Conservation (phyloP, 2,329 filamentous ascomycete genomes). For the Trichoderma sp. region DNA sequence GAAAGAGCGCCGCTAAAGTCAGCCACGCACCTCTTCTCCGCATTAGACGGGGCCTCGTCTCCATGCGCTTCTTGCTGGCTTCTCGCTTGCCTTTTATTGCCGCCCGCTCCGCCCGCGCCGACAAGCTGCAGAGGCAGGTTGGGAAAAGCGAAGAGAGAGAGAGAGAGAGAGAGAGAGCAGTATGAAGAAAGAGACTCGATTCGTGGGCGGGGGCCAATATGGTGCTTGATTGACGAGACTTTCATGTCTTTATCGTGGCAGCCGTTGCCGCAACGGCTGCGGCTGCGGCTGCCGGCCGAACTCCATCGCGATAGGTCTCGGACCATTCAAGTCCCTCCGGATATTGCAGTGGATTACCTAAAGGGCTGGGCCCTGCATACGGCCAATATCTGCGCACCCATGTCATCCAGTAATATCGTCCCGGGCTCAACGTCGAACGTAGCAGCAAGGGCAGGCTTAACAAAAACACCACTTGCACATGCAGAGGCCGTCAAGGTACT, state of each 20-base stretch:
- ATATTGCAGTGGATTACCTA: conserved; percentile 12
- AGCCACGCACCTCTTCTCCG: conserved; percentile 18
- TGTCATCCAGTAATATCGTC: neutral
- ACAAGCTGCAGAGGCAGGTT: neutral
- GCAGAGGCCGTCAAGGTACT: neutral
- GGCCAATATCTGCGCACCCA: conserved; percentile 10
- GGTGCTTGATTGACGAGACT: neutral
- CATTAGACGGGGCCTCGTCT: conserved; percentile 10
- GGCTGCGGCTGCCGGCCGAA: neutral
- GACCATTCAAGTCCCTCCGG: neutral
- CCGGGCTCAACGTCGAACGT: neutral
- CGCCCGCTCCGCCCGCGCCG: neutral
- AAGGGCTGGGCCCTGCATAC: conserved; percentile 19
- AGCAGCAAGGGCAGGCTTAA: neutral
- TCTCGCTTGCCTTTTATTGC: neutral
- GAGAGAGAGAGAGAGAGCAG: neutral
- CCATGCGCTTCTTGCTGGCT: neutral
- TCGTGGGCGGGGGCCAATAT: neutral
- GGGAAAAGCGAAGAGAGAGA: neutral
- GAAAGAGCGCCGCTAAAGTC: conserved; percentile 18
- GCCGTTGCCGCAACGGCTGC: neutral
- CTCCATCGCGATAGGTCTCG: neutral
- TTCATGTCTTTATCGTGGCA: neutral
- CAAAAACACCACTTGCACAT: neutral
- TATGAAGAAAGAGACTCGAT: neutral